Conservation (phyloP, 192 early-diverging fungal species). For the Podila epicladia region DNA sequence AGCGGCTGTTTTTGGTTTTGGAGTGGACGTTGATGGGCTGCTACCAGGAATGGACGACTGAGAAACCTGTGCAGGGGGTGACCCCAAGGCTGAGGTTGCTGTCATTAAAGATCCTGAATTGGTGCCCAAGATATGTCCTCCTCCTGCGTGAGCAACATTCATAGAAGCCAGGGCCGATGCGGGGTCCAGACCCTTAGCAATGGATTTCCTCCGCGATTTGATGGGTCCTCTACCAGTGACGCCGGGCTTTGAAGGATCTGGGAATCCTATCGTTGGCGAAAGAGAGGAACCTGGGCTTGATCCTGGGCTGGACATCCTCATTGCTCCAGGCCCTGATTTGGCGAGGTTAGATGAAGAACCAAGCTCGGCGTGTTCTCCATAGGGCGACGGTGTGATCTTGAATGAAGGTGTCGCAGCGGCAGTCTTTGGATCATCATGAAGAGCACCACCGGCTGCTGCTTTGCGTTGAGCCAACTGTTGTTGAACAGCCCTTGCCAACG, state of each 20-base stretch:
- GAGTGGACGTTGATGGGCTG: not conserved
- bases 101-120: constrained; percentile 8
- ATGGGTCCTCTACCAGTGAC: constrained; percentile 47
- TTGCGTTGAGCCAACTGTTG: constrained; percentile 58
- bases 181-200: constrained; percentile 43
- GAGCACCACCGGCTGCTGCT: constrained; percentile 25
- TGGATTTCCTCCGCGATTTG: constrained; percentile 46
- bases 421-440: constrained; percentile 20
- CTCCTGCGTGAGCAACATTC: constrained; percentile 11
- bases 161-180: constrained; percentile 20
- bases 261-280: constrained; percentile 27
- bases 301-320: constrained; percentile 11
- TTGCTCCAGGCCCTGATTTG: constrained; percentile 3
- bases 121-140: constrained; percentile 18
- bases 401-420: constrained; percentile 6
- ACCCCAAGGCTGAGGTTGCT: not conserved
- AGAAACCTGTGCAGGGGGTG: not conserved
- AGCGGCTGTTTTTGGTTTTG: constrained; percentile 24
- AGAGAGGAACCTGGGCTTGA: constrained; percentile 25
- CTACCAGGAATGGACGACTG: constrained; percentile 2
- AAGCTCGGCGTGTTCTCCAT: not conserved
- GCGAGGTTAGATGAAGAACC: not conserved
- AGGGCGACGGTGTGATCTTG: constrained; percentile 13
- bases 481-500: constrained; percentile 63
- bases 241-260: constrained; percentile 32